phyloP scores from a whole-genome alignment of 31 red algal species.

The Endocladia muricata region DNA sequence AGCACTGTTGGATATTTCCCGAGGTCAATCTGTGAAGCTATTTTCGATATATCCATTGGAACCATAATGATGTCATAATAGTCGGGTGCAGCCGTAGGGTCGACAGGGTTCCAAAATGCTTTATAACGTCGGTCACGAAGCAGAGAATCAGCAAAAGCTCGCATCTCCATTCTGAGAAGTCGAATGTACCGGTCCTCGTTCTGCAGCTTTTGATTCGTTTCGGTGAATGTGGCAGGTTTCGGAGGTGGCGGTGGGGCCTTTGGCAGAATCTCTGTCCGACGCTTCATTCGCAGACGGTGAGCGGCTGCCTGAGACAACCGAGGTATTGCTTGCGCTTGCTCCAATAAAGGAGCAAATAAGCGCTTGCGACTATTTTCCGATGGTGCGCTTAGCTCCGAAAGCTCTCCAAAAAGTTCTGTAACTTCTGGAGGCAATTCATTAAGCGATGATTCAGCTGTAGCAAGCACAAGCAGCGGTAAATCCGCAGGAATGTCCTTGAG shows the following conservation, averaged over 20 bases:
- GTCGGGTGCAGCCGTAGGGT: slow-evolving; percentile 63
- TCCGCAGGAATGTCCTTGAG: slow-evolving; percentile 67
- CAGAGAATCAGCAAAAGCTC: slow-evolving; percentile 69
- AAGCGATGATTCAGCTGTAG: slow-evolving; percentile 39
- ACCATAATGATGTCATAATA: slow-evolving; percentile 91
- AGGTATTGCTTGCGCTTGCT: slow-evolving; percentile 22
- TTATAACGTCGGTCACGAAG: slow-evolving; percentile 65
- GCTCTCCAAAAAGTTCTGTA: slow-evolving; percentile 50
- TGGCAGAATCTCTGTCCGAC: slow-evolving; percentile 36
- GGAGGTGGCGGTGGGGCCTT: slow-evolving; percentile 49
- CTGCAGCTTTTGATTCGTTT: slow-evolving; percentile 15
- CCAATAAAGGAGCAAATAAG: slow-evolving; percentile 47
- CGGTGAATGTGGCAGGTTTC: slow-evolving; percentile 8
- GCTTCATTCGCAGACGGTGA: slow-evolving; percentile 10
- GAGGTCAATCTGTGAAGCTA: slow-evolving; percentile 49
- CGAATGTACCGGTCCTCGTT: slow-evolving; percentile 64
- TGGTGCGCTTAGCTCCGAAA: slow-evolving; percentile 42
- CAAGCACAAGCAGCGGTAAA: slow-evolving; percentile 71
- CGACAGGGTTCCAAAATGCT: slow-evolving; percentile 74
- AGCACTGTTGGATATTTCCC: slow-evolving; percentile 71
- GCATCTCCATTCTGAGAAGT: slow-evolving; percentile 77
- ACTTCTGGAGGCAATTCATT: slow-evolving; percentile 43
- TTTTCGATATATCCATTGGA: slow-evolving; percentile 82
- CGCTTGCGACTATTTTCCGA: slow-evolving; percentile 15
- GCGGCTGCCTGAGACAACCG: slow-evolving; percentile 25